Evolutionary conservation across 2,329 filamentous ascomycete species (phyloP).

Genomic region (Ophiostoma australiae): DNA sequence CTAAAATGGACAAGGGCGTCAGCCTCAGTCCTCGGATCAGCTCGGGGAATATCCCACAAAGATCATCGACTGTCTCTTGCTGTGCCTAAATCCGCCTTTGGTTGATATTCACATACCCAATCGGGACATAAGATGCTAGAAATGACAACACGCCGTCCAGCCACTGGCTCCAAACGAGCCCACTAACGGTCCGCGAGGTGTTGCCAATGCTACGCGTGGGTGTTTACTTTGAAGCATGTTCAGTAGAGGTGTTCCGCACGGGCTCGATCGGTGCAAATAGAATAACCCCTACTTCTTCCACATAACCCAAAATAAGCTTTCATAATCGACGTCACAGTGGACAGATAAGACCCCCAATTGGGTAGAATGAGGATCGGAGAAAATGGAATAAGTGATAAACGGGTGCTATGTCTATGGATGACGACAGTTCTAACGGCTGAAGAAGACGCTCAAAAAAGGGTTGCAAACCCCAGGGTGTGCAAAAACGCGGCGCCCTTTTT

Average conservation of each 20-base stretch:
- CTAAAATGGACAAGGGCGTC: neutral
- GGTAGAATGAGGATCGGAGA: neutral
- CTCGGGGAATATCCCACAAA: neutral
- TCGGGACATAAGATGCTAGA: neutral
- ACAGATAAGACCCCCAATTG: neutral
- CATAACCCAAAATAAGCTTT: conserved; percentile 1
- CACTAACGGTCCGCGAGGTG: neutral
- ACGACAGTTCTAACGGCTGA: neutral
- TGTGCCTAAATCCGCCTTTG: neutral
- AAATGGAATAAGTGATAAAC: neutral
- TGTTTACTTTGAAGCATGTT: neutral
- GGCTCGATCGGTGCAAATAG: neutral
- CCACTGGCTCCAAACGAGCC: neutral
- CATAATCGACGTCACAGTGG: neutral
- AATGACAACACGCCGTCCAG: neutral
- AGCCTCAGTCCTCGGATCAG: neutral
- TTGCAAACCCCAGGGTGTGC: no score
- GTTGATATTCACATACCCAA: neutral
- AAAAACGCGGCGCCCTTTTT: neutral
- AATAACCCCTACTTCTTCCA: neutral
- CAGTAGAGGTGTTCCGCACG: neutral
- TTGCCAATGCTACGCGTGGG: neutral
- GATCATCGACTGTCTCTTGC: neutral
- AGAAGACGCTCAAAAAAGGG: neutral
- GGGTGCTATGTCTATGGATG: neutral